Evolutionary conservation across 2,329 filamentous ascomycete species (phyloP).

Genomic region (Nannizzia gypsea): DNA sequence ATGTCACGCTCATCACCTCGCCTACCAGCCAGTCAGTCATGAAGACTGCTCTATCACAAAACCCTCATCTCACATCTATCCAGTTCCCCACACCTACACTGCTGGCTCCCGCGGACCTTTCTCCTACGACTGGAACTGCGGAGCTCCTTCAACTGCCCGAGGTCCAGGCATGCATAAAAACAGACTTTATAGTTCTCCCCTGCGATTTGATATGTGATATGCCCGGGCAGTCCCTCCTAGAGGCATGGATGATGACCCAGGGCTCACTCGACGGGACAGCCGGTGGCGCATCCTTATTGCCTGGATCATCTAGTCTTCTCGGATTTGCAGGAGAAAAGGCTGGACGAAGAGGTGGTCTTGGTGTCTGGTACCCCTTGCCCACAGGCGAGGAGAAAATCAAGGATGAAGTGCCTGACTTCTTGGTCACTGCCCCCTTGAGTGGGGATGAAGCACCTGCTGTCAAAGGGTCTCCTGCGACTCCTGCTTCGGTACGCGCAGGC

Average conservation of each 20-base stretch:
- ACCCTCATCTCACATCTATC: slow-evolving; percentile 40
- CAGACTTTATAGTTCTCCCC: slow-evolving; percentile 80
- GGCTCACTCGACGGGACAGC: slow-evolving; percentile 54
- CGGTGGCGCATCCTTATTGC: slow-evolving; percentile 33
- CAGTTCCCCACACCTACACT: slow-evolving; percentile 49
- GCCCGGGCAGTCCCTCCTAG: slow-evolving; percentile 66
- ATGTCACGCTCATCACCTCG: slow-evolving; percentile 39
- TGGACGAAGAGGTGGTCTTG: slow-evolving; percentile 63
- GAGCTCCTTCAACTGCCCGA: slow-evolving; percentile 77
- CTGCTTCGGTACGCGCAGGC: slow-evolving; percentile 53
- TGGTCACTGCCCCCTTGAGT: slow-evolving; percentile 61
- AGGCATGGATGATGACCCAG: slow-evolving; percentile 84
- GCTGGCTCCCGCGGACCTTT: slow-evolving; percentile 61
- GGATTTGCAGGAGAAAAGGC: slow-evolving; percentile 44
- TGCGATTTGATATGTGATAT: slow-evolving; percentile 91
- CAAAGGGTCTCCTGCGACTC: slow-evolving; percentile 33
- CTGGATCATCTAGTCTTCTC: slow-evolving; percentile 32
- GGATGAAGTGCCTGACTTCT: slow-evolving; percentile 84
- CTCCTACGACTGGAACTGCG: slow-evolving; percentile 77
- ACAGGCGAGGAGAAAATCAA: slow-evolving; percentile 57
- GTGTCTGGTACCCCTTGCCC: slow-evolving; percentile 85
- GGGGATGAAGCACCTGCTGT: slow-evolving; percentile 40
- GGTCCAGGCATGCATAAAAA: slow-evolving; percentile 63
- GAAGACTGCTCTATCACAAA: slow-evolving; percentile 37
- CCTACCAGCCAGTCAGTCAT: slow-evolving; percentile 33